phyloP scores from a whole-genome alignment of 805 yeast genomes.

The Metschnikowia picachoensis region DNA sequence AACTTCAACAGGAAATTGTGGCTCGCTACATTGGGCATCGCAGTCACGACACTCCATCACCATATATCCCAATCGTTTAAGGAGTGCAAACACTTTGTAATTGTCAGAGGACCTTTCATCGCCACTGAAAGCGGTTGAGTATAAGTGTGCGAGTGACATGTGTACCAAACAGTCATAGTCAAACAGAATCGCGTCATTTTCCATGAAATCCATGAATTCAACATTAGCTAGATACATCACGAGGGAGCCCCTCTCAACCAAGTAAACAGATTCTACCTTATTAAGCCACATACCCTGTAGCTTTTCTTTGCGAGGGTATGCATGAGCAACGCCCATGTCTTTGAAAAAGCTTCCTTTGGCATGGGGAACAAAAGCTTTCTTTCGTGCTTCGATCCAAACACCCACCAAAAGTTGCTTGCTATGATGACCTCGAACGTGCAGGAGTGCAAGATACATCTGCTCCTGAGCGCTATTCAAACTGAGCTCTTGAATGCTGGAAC shows the following conservation, averaged over 20 bases:
- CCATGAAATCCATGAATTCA: constrained; percentile 20
- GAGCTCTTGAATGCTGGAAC: constrained; percentile 49
- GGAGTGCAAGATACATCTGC: constrained; percentile 71
- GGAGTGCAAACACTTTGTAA: constrained; percentile 65
- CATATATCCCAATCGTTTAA: constrained; percentile 76
- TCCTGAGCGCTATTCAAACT: constrained; percentile 51
- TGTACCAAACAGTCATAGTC: constrained; percentile 25
- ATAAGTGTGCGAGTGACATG: constrained; percentile 61
- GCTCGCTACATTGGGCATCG: background rate
- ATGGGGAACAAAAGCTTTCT: constrained; percentile 31
- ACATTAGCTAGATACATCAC: constrained; percentile 25
- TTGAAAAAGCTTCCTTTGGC: constrained; percentile 72
- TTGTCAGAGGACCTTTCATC: constrained; percentile 42
- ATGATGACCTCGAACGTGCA: constrained; percentile 44
- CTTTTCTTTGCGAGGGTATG: constrained; percentile 11
- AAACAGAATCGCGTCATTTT: constrained; percentile 19
- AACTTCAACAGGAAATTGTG: too few species aligned
- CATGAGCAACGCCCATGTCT: constrained; percentile 59
- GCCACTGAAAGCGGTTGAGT: constrained; percentile 45
- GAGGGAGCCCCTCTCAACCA: constrained; percentile 72
- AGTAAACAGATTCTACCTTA: constrained; percentile 69
- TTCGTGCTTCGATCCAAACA: constrained; percentile 36
- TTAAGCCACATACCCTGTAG: constrained; percentile 43
- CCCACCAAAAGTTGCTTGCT: constrained; percentile 51
- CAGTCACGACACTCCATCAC: constrained; percentile 26